Evolutionary conservation across 345 rosid genomes (phyloP).

Genomic region (Alliaria petiolata): DNA sequence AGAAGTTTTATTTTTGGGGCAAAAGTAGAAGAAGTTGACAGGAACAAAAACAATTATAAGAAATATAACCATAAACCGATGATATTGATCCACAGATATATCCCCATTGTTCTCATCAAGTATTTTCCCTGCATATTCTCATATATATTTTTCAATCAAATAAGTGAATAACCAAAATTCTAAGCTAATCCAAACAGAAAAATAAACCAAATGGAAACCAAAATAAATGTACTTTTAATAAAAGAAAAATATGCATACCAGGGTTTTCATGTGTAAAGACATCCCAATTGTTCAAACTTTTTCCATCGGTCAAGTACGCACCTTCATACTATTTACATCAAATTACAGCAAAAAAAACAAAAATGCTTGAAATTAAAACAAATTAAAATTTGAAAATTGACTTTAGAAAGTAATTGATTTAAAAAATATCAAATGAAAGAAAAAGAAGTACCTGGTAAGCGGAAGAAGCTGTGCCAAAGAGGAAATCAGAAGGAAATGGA

Average conservation of each 20-base stretch:
- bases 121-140: slow-evolving; percentile 16
- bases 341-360: no score
- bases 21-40: no score
- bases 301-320: slow-evolving; percentile 45
- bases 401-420: not conserved
- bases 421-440: not conserved
- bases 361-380: not conserved
- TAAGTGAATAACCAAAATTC: not conserved
- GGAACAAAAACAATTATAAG: not conserved
- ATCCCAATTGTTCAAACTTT: slow-evolving; percentile 53
- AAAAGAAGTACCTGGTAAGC: slow-evolving; percentile 49
- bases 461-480: slow-evolving; percentile 72
- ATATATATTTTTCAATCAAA: not conserved
- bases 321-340: slow-evolving; percentile 67
- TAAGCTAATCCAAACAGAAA: no score
- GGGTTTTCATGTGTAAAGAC: slow-evolving; percentile 32
- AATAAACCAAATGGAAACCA: no score
- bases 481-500: slow-evolving; percentile 44
- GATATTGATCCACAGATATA: slow-evolving; percentile 26
- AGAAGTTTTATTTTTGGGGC: no score
- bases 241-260: not conserved
- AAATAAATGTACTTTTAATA: not conserved
- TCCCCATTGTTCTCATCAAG: slow-evolving; percentile 17
- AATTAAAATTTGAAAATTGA: not conserved
- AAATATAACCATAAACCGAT: slow-evolving; percentile 16